Conservation (phyloP, 2,329 filamentous ascomycete genomes). For the Fusarium euwallaceae region DNA sequence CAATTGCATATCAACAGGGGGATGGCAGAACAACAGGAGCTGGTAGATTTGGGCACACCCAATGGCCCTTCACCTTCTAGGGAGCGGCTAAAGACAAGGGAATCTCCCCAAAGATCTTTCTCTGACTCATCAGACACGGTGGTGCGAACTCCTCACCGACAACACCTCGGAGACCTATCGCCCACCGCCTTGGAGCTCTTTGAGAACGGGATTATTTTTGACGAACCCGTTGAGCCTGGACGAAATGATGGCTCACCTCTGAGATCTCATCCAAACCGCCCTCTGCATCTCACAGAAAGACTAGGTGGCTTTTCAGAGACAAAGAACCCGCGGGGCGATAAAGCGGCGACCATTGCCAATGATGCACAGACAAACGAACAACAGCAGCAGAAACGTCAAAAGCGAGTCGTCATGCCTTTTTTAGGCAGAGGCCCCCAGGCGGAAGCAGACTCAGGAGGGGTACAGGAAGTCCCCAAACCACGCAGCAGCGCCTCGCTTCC, state of each 20-base stretch:
- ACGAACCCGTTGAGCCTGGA: constrained; percentile 24
- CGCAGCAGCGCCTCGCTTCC: constrained; percentile 17
- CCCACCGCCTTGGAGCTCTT: constrained; percentile 49
- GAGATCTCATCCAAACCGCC: neutral
- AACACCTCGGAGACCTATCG: constrained; percentile 40
- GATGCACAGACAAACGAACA: neutral
- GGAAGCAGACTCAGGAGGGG: constrained; percentile 29
- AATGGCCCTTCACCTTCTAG: neutral
- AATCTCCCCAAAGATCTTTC: neutral
- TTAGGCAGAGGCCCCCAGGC: constrained; percentile 50
- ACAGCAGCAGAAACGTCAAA: neutral
- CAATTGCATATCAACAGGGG: constrained; percentile 4
- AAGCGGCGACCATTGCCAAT: neutral
- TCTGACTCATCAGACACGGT: constrained; percentile 55
- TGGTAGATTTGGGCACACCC: constrained; percentile 28
- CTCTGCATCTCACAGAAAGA: neutral
- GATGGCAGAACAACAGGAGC: constrained; percentile 3
- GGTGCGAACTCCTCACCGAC: constrained; percentile 51
- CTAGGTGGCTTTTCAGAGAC: neutral
- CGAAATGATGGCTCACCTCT: neutral
- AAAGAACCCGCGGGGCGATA: constrained; percentile 8
- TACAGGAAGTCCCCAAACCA: constrained; percentile 4
- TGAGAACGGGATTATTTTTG: constrained; percentile 50
- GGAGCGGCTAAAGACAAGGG: neutral
- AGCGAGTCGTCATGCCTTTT: constrained; percentile 48